Evolutionary conservation across 805 yeast genomes (phyloP).

Genomic region (Sugiyamaella chiloensis): DNA sequence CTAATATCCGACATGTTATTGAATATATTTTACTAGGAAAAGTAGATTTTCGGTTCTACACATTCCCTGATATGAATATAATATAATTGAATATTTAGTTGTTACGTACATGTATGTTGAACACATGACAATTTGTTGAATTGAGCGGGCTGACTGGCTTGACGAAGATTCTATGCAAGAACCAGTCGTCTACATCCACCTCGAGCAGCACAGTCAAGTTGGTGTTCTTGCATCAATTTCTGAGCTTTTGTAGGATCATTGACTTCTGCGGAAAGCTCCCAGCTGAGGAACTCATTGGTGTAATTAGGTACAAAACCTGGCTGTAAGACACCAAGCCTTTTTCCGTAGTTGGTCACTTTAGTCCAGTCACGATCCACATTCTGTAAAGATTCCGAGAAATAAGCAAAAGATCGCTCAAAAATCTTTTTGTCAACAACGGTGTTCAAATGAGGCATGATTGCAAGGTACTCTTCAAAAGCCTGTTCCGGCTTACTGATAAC

Average conservation of each 20-base stretch:
- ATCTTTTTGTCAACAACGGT: slow-evolving; percentile 39
- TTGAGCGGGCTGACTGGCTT: no score
- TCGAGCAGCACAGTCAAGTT: slow-evolving; percentile 44
- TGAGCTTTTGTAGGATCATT: slow-evolving; percentile 49
- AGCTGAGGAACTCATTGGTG: slow-evolving; percentile 47
- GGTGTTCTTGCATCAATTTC: slow-evolving; percentile 45
- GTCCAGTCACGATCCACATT: slow-evolving; percentile 57
- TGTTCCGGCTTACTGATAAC: background rate
- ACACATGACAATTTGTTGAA: no score
- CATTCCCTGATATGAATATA: no score
- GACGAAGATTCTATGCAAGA: slow-evolving; percentile 1
- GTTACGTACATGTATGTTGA: no score
- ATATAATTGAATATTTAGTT: no score
- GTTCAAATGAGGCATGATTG: background rate
- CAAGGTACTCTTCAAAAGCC: background rate
- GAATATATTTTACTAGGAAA: no score
- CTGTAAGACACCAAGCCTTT: slow-evolving; percentile 51
- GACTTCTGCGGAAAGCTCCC: slow-evolving; percentile 49
- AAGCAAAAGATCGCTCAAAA: slow-evolving; percentile 54
- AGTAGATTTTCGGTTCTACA: no score
- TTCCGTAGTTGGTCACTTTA: slow-evolving; percentile 54
- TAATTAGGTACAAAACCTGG: slow-evolving; percentile 49
- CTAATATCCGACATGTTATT: no score
- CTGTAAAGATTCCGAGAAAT: slow-evolving; percentile 49
- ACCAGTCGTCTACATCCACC: slow-evolving; percentile 46